phyloP scores from a whole-genome alignment of 441 rosid genomes.

The Brassica hybrid region DNA sequence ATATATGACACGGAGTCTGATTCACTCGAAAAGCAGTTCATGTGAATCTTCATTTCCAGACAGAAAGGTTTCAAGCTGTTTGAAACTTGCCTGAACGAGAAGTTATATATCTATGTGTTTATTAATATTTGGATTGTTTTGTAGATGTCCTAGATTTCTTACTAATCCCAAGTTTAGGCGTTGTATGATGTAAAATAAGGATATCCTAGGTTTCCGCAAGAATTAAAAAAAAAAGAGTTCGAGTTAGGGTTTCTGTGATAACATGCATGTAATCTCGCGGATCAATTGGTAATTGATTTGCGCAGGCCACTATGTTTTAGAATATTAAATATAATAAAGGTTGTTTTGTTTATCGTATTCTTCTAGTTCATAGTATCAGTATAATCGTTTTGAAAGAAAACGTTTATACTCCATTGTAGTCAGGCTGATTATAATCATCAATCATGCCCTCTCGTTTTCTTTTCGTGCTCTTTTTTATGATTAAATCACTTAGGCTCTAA shows the following conservation, averaged over 20 bases:
- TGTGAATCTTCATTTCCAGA: slow-evolving; percentile 17
- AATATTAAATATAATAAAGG: not conserved
- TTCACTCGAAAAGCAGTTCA: slow-evolving; percentile 24
- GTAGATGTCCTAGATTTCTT: not conserved
- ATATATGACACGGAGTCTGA: slow-evolving; percentile 33
- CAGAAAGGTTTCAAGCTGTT: slow-evolving; percentile 7
- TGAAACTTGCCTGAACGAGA: slow-evolving; percentile 5
- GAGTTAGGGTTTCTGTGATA: slow-evolving; percentile 22
- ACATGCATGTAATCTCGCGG: slow-evolving; percentile 22
- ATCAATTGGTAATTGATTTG: slow-evolving; percentile 33
- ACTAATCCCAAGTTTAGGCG: slow-evolving; percentile 6
- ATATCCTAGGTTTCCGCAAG: not conserved
- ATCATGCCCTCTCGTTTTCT: slow-evolving; percentile 4
- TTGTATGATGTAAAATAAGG: slow-evolving; percentile 14
- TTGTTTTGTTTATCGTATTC: not conserved
- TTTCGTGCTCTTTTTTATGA: slow-evolving; percentile 22
- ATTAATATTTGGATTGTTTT: too few species aligned
- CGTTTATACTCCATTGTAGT: too few species aligned
- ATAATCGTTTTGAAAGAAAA: not conserved
- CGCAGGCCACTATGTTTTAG: slow-evolving; percentile 1
- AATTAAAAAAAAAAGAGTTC: not conserved
- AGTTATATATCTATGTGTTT: too few species aligned
- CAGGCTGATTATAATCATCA: not conserved
- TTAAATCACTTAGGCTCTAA: slow-evolving; percentile 9
- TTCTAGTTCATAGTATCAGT: not conserved